Evolutionary conservation across 768 basidiomycete genomes (phyloP), one percentile per base, ranked within the genome.

Genomic region (Asterophora parasitica): DNA sequence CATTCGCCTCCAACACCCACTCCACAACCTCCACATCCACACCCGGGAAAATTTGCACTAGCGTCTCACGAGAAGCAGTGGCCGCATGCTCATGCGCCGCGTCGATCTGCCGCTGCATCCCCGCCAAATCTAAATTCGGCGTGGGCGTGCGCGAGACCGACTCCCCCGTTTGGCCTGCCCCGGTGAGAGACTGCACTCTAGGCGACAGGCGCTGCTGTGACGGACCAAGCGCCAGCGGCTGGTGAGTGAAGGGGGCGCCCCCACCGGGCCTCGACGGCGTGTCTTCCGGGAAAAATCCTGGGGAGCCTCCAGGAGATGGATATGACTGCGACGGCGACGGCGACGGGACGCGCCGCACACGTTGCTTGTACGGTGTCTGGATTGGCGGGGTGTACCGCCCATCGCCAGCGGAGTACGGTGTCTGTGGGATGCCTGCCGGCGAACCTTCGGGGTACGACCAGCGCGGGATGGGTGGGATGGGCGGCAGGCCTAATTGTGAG

Each of bases 1-100:
- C 80, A 57, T 92, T 92, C 37, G 89, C 91, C 61, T 95, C 92
- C 49, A 95, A 68, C 30, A 97, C 91, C 79, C 81, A 85, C 50
- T 92, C 88, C 34, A 92, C 77, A 27, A 96, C 81, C 64, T 94
- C 94, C 38, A 64, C 63, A 59, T 97, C 94, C 54, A 88, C 72
- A 8, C 64, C 64, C 1, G 93, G 93, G 76, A 97, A 97, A 52
- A 95, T 95, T 67, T 94, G 91, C 47, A 77, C 66, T 52, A 97
- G 67, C 26, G 92, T 95, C 56, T 83, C 82, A 46, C 75, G 69
- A 42, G 89, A 76, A 2, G 88, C 88, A 12, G 74, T 78, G 12
- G 79, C 79, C 16, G 86, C 88, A 36, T 82, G 76, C 49, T 83
- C 81, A 56, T 88, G 83, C 16, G 88, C 88, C 8, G 71, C 72